phyloP scores from a whole-genome alignment of 441 rosid genomes.

The Brassica hybrid region DNA sequence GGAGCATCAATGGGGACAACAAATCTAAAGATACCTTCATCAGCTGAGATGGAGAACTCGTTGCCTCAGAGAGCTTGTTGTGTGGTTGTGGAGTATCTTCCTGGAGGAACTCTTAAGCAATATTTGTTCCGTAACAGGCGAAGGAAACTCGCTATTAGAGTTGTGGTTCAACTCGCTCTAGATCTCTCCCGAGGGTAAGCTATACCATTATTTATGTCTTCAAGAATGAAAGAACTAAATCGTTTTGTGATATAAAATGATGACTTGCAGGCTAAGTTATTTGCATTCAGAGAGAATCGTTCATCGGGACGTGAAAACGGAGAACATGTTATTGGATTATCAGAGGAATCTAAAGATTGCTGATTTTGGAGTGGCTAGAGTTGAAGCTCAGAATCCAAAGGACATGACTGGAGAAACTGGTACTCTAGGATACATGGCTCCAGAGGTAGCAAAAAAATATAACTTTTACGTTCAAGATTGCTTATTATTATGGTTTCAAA shows the following conservation, averaged over 20 bases:
- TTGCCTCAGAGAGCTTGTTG: constrained; percentile 85
- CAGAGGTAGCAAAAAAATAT: constrained; percentile 64
- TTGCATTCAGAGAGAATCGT: constrained; percentile 88
- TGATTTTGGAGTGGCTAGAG: constrained; percentile 98
- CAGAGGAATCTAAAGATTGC: constrained; percentile 84
- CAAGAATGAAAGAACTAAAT: constrained; percentile 10
- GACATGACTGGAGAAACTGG: constrained; percentile 99
- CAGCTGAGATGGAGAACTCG: constrained; percentile 47
- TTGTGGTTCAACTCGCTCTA: constrained; percentile 84
- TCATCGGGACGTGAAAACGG: constrained; percentile 94
- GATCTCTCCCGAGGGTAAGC: constrained; percentile 86
- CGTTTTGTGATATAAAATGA: not conserved
- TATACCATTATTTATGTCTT: constrained; percentile 10
- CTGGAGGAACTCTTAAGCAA: constrained; percentile 88
- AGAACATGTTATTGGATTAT: constrained; percentile 80
- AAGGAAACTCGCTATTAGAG: constrained; percentile 76
- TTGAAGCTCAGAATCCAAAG: constrained; percentile 91
- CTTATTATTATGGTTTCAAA: not conserved
- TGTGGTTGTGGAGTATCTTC: constrained; percentile 85
- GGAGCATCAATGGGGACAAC: constrained; percentile 97
- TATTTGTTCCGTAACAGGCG: constrained; percentile 77
- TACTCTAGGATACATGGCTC: constrained; percentile 98
- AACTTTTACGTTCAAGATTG: not conserved
- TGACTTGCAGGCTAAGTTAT: constrained; percentile 74
- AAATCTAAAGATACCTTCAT: constrained; percentile 74